phyloP scores from a whole-genome alignment of 83 land plant species.

The Diphasiastrum complanatum region DNA sequence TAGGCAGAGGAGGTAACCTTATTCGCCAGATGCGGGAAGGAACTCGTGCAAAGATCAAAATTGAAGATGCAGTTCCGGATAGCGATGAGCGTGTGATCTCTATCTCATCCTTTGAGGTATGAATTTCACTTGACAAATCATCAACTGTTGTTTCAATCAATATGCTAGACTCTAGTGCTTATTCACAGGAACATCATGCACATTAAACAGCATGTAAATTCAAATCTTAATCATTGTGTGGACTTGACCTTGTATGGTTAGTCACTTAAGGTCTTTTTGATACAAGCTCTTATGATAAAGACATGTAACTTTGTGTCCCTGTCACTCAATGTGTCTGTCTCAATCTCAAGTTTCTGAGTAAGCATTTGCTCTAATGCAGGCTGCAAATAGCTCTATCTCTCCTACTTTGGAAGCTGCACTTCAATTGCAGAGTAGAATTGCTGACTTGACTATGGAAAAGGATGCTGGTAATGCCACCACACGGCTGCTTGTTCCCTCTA shows the following conservation, averaged over 20 bases:
- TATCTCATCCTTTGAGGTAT: conserved; percentile 59
- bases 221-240: no score
- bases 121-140: background rate
- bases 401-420: conserved; percentile 61
- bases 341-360: background rate
- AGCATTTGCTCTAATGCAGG: conserved; percentile 21
- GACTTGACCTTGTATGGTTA: no score
- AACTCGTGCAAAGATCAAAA: conserved; percentile 54
- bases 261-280: no score
- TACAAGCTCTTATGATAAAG: no score
- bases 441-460: conserved; percentile 49
- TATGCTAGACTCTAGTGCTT: no score
- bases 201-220: no score
- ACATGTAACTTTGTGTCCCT: background rate
- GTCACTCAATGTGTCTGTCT: background rate
- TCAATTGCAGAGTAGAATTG: conserved; percentile 57
- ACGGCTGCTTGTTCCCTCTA: conserved; percentile 64
- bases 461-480: conserved; percentile 52
- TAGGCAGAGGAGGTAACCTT: conserved; percentile 62
- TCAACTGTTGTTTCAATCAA: no score
- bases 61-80: conserved; percentile 48
- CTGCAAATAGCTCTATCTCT: conserved; percentile 50
- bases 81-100: conserved; percentile 59
- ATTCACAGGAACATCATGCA: no score
- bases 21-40: conserved; percentile 70